Base-by-base conservation (phyloP, 208 protist species). In the Wallacemonas sp. region DNA sequence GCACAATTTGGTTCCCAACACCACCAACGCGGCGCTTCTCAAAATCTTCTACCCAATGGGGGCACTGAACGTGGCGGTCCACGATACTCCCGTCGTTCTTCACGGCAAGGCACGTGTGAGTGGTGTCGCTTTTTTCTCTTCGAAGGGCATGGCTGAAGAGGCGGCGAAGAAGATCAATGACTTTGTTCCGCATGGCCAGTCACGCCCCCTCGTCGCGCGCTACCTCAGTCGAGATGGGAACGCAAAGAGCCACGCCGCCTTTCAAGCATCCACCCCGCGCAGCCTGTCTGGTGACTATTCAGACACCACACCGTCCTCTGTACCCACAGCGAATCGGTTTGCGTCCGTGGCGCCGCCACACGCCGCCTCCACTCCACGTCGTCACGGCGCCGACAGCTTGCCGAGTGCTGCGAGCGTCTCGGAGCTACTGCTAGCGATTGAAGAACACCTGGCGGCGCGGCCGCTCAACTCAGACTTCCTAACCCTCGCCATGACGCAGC, bases 11-110 rank as follows among this genome's bases (percentile, higher is more conserved):
- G 56, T 68, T 44, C 38, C 70, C 51, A 62, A 70, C 33, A 90
- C 84, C 0, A 79, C 76, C 34, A 56, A 80, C 28, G 62, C 66
- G 59, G 47, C 58, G 4, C 71, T 91, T 41, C 79, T 67, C 62
- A 75, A 81, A 42, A 79, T 94, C 49, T 91, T 94, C 70, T 88
- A 82, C 67, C 88, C 77, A 9, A 78, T 87, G 68, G 82, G 80
- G 5, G 88, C 88, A n/a, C 45, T 80, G 9, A 62, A 79, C 71
- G 78, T 73, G 1, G 82, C 80, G 36, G 53, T 94, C 61, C 70
- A 75, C 74, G 73, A 72, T 26, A 45, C 55, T 55, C 47, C 70
- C 36, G 73, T 90, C 15, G 58, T 69, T 0, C 26, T 86, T 27
- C 70, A 46, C n/a, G 88, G 78, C 34, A 84, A 82, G 27, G 38